Evolutionary conservation across 2,329 filamentous ascomycete species (phyloP), one percentile per base, ranked within the genome.

Genomic region (Fusarium nanum): DNA sequence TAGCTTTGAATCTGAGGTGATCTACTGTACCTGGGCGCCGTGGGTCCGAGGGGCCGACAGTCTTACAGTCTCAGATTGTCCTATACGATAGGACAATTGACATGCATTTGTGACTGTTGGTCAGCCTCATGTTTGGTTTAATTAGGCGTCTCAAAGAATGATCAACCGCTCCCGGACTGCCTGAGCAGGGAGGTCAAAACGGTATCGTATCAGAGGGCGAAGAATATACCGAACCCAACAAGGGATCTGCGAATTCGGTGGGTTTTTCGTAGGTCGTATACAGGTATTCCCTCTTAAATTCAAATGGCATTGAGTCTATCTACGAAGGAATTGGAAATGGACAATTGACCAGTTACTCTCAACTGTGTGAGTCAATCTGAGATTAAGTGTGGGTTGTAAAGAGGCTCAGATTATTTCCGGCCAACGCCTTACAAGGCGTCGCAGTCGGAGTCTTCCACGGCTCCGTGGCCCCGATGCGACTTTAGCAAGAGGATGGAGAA

Each of bases 1-100:
- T 37, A 37, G 34, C 34, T 37, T 9, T 37, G 18, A n/a, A 54
- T 34, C 32, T 42, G 48, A 62, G 28, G 28, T 30, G 28, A 30
- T 23, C 49, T n/a, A 16, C 9, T 27, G 20, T 12, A 34, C 11
- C 34, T 37, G 18, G 34, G 34, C 5, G 34, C 63, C 62, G 34
- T 48, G 56, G 56, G 34, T 42, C 56, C 63, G 63, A 67, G 25
- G 18, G 32, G 9, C 49, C 49, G 49, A 34, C 23, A 16, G 48
- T 6, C 8, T 37, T 23, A n/a, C 37, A n/a, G 23, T 23, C 37
- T 25, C 7, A 5, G 22, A 22, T 34, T 49, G 20, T 32, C 16
- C 23, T n/a, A 6, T 22, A 12, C 3, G 41, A 47, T 45, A 37
- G 44, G 37, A 48, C n/a, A 53, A 49, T 41, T 14, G 11, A 6